Evolutionary conservation across 2,329 filamentous ascomycete genomes (phyloP).

Genomic region (Fusarium pseudonygamai): DNA sequence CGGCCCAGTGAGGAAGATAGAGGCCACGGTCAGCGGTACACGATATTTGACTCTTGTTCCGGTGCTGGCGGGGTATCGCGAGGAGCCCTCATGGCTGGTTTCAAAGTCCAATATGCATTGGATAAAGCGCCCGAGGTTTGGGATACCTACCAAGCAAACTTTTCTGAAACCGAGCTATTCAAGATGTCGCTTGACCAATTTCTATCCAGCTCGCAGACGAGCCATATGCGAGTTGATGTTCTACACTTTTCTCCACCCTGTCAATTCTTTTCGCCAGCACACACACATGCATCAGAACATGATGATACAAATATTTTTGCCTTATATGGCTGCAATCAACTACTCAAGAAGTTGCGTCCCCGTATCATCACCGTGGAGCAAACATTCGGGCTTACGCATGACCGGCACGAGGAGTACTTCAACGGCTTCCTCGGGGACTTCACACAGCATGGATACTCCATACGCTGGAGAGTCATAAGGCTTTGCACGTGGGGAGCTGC

Average conservation of each 20-base stretch:
- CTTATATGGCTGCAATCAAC: constrained; percentile 60
- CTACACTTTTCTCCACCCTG: constrained; percentile 82
- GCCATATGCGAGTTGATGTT: constrained; percentile 66
- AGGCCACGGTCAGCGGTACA: constrained; percentile 61
- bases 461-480: constrained; percentile 72
- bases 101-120: constrained; percentile 69
- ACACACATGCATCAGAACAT: constrained; percentile 73
- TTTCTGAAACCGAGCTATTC: constrained; percentile 60
- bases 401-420: constrained; percentile 65
- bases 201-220: constrained; percentile 46
- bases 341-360: constrained; percentile 69
- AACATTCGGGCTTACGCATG: constrained; percentile 72
- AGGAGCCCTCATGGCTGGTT: constrained; percentile 67
- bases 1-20: neutral
- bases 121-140: constrained; percentile 69
- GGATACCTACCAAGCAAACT: constrained; percentile 68
- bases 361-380: constrained; percentile 82
- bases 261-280: constrained; percentile 77
- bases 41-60: constrained; percentile 76
- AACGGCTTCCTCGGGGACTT: constrained; percentile 70
- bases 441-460: constrained; percentile 71
- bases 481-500: constrained; percentile 62
- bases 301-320: constrained; percentile 76
- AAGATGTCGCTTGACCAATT: constrained; percentile 60
- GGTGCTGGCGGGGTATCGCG: constrained; percentile 77